A percentile compares a stretch with the other conserved stretches of the same genome.
phyloP scores from a whole-genome alignment of 352 stramenopile species.

The Phytophthora capsici region DNA sequence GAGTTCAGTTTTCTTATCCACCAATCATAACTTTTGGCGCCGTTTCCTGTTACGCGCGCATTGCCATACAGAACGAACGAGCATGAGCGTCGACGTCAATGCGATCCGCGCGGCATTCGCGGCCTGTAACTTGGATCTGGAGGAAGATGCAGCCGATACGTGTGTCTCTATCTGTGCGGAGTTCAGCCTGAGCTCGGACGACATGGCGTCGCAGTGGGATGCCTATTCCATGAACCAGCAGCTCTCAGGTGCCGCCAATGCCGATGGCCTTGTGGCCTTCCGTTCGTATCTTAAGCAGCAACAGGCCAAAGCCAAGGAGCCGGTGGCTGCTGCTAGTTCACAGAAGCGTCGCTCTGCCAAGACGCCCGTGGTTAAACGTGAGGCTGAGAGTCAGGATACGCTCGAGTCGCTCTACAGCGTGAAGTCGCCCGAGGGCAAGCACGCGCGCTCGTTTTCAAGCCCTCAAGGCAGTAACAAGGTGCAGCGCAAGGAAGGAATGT shows the following conservation, averaged over 20 bases:
- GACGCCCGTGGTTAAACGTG: slow-evolving; percentile 76
- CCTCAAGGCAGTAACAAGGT: slow-evolving; percentile 66
- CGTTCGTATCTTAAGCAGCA: slow-evolving; percentile 75
- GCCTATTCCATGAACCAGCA: slow-evolving; percentile 90
- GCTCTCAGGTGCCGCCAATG: slow-evolving; percentile 56
- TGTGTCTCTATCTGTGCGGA: slow-evolving; percentile 79
- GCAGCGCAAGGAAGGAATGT: slow-evolving; percentile 69
- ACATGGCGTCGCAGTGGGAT: slow-evolving; percentile 84
- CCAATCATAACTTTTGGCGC: slow-evolving; percentile 52
- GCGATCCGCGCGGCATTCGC: slow-evolving; percentile 76
- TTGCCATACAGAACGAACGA: slow-evolving; percentile 10
- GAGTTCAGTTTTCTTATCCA: slow-evolving; percentile 5
- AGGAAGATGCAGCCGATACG: slow-evolving; percentile 64
- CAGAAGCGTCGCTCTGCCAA: slow-evolving; percentile 67
- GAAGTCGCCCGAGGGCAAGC: slow-evolving; percentile 78
- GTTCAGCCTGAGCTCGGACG: slow-evolving; percentile 78
- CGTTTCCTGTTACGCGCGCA: slow-evolving; percentile 27
- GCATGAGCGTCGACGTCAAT: slow-evolving; percentile 63
- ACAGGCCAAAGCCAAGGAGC: slow-evolving; percentile 46
- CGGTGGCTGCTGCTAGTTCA: neutral
- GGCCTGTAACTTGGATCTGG: slow-evolving; percentile 78
- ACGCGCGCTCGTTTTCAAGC: slow-evolving; percentile 66
- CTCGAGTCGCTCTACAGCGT: slow-evolving; percentile 75
- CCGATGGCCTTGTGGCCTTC: slow-evolving; percentile 71
- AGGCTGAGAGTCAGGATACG: slow-evolving; percentile 59